Percentiles rank a stretch among this genome's conserved stretches.
Conservation (phyloP, 441 rosid species). For the Raphanus hybrid region DNA sequence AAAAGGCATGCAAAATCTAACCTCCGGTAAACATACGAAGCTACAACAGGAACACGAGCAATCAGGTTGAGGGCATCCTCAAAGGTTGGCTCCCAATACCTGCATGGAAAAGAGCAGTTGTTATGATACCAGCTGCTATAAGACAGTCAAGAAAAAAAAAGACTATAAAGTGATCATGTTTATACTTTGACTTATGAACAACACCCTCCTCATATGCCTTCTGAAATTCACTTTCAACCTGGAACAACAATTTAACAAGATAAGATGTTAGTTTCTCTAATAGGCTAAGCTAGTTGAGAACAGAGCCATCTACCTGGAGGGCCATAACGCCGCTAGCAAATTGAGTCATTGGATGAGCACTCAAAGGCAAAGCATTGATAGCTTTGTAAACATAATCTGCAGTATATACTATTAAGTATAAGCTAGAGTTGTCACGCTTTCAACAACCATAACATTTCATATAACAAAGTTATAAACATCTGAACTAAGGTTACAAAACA, state of each 20-base stretch:
- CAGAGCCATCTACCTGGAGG: constrained; percentile 67
- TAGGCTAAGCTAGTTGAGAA: constrained; percentile 11
- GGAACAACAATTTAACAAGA: constrained; percentile 36
- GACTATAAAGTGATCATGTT: constrained; percentile 16
- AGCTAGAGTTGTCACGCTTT: constrained; percentile 7
- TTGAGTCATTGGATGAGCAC: constrained; percentile 98
- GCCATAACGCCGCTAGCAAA: constrained; percentile 96
- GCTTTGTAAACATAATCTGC: constrained; percentile 86
- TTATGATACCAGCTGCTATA: constrained; percentile 24
- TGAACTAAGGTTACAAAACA: background rate
- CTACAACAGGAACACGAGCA: constrained; percentile 83
- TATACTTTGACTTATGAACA: constrained; percentile 83
- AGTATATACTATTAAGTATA: too few relatives aligned
- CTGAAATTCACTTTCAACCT: constrained; percentile 97
- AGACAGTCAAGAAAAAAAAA: constrained; percentile 3
- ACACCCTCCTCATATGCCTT: constrained; percentile 86
- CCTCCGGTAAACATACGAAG: constrained; percentile 88
- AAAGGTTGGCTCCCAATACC: constrained; percentile 92
- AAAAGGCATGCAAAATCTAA: constrained; percentile 18
- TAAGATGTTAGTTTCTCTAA: background rate
- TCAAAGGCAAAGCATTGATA: constrained; percentile 78
- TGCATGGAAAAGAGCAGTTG: constrained; percentile 37
- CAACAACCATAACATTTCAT: background rate
- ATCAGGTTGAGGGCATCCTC: constrained; percentile 88
- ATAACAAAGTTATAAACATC: background rate